Percentiles rank a stretch among this genome's conserved stretches.
phyloP scores from a whole-genome alignment of 208 protist genomes.

The Blechomonas ayalai region DNA sequence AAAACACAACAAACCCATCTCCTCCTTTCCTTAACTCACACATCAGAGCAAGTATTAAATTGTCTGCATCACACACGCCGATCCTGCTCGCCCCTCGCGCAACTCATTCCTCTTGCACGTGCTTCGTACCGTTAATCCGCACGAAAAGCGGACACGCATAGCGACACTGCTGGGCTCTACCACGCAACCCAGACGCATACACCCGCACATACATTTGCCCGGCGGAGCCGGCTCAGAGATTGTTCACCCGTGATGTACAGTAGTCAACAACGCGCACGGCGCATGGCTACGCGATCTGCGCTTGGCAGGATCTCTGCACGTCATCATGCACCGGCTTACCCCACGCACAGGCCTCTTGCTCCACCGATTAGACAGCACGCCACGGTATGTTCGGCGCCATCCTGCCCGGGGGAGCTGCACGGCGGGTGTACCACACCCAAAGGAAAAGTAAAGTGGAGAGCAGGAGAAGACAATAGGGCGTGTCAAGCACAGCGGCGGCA shows the following conservation, averaged over 20 bases:
- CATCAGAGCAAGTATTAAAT: constrained; percentile 46
- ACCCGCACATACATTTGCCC: constrained; percentile 17
- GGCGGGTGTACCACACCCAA: too few species aligned
- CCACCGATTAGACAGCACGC: not conserved
- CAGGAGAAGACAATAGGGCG: too few species aligned
- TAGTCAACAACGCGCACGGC: constrained; percentile 7
- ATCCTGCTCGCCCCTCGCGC: not conserved
- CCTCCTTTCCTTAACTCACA: constrained; percentile 14
- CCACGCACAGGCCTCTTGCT: too few species aligned
- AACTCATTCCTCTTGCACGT: constrained; percentile 14
- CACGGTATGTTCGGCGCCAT: constrained; percentile 2
- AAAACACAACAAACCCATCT: constrained; percentile 2
- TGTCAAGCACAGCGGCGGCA: not conserved
- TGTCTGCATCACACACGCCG: constrained; percentile 21
- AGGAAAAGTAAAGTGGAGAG: too few species aligned
- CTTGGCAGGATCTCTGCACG: constrained; percentile 17
- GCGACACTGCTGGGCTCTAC: constrained; percentile 3
- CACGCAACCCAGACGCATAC: constrained; percentile 15
- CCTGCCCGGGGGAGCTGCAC: constrained; percentile 10
- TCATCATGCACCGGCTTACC: constrained; percentile 10
- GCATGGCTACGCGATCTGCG: constrained; percentile 11
- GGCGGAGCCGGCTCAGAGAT: constrained; percentile 9
- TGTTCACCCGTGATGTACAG: constrained; percentile 30
- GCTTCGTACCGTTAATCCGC: constrained; percentile 18
- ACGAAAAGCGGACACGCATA: constrained; percentile 7